Percentiles rank a stretch among this genome's conserved stretches.
phyloP scores from a whole-genome alignment of 2,329 filamentous ascomycete genomes.

The Diplodia scrobiculata region DNA sequence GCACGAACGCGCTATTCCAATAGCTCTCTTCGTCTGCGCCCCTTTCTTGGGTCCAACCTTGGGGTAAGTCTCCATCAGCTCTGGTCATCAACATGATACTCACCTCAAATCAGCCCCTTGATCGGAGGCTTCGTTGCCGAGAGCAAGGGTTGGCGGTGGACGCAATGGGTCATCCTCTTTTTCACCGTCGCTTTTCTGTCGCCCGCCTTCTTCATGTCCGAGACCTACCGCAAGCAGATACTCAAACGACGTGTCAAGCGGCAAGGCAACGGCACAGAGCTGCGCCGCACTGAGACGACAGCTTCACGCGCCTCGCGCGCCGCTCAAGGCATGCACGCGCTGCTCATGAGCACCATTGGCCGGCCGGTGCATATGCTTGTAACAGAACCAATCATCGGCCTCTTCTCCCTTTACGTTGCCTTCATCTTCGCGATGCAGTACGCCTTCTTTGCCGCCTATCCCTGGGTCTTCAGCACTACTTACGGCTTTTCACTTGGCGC shows the following conservation, averaged over 20 bases:
- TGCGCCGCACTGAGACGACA: constrained; percentile 23
- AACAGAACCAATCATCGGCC: constrained; percentile 48
- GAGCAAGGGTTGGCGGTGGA: constrained; percentile 46
- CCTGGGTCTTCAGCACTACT: constrained; percentile 31
- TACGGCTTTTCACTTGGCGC: constrained; percentile 39
- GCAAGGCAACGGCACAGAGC: constrained; percentile 36
- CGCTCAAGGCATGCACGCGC: constrained; percentile 34
- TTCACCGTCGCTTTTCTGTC: constrained; percentile 43
- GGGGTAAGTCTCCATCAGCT: constrained; percentile 35
- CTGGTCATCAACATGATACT: not conserved
- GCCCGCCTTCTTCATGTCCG: constrained; percentile 48
- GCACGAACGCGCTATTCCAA: constrained; percentile 38
- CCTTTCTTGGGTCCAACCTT: constrained; percentile 44
- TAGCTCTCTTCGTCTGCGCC: constrained; percentile 40
- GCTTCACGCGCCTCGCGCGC: constrained; percentile 30
- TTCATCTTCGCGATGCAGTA: constrained; percentile 47
- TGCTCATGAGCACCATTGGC: constrained; percentile 46
- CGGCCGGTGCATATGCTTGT: constrained; percentile 41
- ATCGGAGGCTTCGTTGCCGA: constrained; percentile 47
- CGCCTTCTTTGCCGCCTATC: constrained; percentile 36
- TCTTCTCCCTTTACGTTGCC: constrained; percentile 47
- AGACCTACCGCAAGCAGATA: constrained; percentile 58
- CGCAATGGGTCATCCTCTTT: constrained; percentile 47
- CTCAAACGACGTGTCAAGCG: constrained; percentile 40
- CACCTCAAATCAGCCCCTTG: constrained; percentile 37